phyloP scores from a whole-genome alignment of 805 yeast species.

The Cyberlindnera amylophila region DNA sequence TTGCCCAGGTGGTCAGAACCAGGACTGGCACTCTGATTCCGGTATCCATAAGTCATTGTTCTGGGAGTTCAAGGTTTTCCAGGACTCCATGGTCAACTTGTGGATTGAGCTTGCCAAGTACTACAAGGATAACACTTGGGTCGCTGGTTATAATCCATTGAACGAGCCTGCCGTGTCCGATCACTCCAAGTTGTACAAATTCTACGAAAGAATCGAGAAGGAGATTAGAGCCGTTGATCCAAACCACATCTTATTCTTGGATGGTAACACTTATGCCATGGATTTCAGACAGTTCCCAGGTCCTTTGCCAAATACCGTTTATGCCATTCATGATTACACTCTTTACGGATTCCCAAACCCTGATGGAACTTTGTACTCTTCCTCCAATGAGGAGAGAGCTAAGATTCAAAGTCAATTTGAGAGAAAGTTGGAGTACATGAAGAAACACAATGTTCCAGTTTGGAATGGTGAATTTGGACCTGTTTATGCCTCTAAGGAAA shows the following conservation, averaged over 20 bases:
- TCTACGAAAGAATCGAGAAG: slow-evolving; percentile 36
- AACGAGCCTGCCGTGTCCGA: slow-evolving; percentile 49
- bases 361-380: slow-evolving; percentile 32
- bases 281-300: slow-evolving; percentile 47
- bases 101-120: slow-evolving; percentile 44
- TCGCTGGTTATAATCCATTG: slow-evolving; percentile 53
- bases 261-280: slow-evolving; percentile 49
- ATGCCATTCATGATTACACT: slow-evolving; percentile 47
- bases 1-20: slow-evolving; percentile 52
- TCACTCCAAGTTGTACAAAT: slow-evolving; percentile 37
- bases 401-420: slow-evolving; percentile 37
- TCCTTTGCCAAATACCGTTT: slow-evolving; percentile 42
- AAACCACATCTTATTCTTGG: slow-evolving; percentile 45
- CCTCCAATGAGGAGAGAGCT: slow-evolving; percentile 33
- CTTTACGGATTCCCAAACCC: slow-evolving; percentile 41
- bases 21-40: slow-evolving; percentile 51
- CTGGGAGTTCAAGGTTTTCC: slow-evolving; percentile 48
- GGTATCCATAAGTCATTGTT: slow-evolving; percentile 44
- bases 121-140: slow-evolving; percentile 44
- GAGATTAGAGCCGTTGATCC: slow-evolving; percentile 43
- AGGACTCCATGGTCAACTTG: slow-evolving; percentile 41
- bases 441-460: slow-evolving; percentile 39
- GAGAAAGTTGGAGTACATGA: slow-evolving; percentile 43
- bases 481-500: slow-evolving; percentile 40
- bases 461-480: slow-evolving; percentile 58